Evolutionary conservation across 2,329 filamentous ascomycete genomes (phyloP).

Genomic region (Neonectria coccinea): DNA sequence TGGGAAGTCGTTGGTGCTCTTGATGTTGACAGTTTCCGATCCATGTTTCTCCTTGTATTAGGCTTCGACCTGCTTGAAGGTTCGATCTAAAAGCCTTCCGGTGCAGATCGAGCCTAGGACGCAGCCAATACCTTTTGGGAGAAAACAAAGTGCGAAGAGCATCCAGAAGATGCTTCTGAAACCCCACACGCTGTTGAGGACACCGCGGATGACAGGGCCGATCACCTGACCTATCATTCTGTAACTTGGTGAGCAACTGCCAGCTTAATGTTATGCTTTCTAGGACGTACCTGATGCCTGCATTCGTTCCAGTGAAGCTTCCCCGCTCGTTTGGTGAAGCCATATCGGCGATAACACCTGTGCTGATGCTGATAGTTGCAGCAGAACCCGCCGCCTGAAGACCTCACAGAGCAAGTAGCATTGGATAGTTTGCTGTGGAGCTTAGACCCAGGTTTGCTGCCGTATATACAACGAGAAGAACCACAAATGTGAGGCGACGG

Average conservation of each 20-base stretch:
- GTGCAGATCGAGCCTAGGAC: conserved; percentile 55
- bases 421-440: conserved; percentile 22
- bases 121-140: conserved; percentile 25
- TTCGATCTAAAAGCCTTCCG: conserved; percentile 56
- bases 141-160: conserved; percentile 39
- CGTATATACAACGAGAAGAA: conserved; percentile 22
- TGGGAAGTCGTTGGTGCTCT: conserved; percentile 53
- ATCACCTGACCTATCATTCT: conserved; percentile 42
- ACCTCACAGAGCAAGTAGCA: conserved; percentile 28
- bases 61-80: conserved; percentile 47
- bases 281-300: conserved; percentile 22
- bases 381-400: conserved; percentile 40
- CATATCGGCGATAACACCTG: conserved; percentile 41
- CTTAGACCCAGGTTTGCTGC: conserved; percentile 31
- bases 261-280: no score
- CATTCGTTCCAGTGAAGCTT: conserved; percentile 40
- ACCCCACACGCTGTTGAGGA: conserved; percentile 41
- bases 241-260: neutral
- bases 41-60: conserved; percentile 44
- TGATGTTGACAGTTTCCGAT: conserved; percentile 22
- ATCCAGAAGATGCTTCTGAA: conserved; percentile 51
- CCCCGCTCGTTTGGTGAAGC: conserved; percentile 35
- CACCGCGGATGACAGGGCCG: conserved; percentile 50
- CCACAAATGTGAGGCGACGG: conserved; percentile 26
- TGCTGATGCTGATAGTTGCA: conserved; percentile 40